phyloP scores from a whole-genome alignment of 306 rosid genomes.

The Oxytropis ochrocephala region DNA sequence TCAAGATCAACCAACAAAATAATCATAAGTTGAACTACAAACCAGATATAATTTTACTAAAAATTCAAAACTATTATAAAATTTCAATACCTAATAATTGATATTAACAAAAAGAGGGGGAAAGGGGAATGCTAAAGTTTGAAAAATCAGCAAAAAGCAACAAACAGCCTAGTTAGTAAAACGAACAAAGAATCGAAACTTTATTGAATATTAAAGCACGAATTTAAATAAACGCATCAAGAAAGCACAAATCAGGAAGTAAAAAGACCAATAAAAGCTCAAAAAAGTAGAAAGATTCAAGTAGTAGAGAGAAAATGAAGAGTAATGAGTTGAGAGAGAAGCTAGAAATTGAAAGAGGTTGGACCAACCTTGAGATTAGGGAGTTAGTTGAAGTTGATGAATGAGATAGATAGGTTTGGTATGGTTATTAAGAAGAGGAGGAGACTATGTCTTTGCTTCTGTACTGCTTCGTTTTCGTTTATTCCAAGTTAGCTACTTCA shows the following conservation, averaged over 20 bases:
- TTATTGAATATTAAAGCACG: constrained; percentile 7
- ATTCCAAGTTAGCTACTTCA: neutral
- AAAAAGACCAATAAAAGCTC: neutral
- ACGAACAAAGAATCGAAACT: constrained; percentile 6
- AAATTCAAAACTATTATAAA: neutral
- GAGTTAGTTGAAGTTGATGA: constrained; percentile 16
- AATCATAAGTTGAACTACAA: neutral
- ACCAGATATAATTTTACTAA: neutral
- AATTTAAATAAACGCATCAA: neutral
- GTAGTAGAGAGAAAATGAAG: neutral
- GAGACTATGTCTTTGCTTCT: neutral
- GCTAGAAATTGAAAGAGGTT: constrained; percentile 9
- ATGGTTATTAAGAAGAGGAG: neutral
- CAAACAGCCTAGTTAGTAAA: neutral
- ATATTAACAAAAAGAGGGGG: neutral
- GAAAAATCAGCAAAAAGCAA: neutral
- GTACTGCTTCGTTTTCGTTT: neutral
- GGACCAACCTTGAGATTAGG: constrained; percentile 32
- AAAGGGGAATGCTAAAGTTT: neutral
- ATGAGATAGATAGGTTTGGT: neutral
- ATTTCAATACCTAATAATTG: neutral
- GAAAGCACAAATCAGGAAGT: constrained; percentile 2
- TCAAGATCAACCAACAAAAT: constrained; percentile 13
- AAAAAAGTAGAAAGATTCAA: constrained; percentile 21
- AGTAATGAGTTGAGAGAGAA: constrained; percentile 9